These are phyloP conservation scores for Pouteria glomerata DNA, from an alignment of 148 eudicot genomes.

Conservation along the genomic window DNA sequence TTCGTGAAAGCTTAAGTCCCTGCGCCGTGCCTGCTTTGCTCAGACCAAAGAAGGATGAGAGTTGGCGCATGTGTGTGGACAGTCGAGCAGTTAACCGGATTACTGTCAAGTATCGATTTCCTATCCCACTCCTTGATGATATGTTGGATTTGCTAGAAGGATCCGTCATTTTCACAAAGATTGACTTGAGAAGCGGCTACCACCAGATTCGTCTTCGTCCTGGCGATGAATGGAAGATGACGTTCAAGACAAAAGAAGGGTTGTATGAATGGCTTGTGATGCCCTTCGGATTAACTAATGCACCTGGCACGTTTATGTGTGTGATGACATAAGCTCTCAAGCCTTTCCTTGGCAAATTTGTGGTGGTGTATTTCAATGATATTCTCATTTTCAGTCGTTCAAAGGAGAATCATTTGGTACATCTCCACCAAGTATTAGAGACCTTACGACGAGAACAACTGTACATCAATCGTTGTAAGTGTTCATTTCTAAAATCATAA, in stretches of 20 bases:
- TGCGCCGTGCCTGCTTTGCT: not conserved
- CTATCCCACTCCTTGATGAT: not conserved
- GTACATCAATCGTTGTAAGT: no score
- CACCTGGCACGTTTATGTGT: not conserved
- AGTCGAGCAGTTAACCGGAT: not conserved
- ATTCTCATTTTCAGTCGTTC: no score
- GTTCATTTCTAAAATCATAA: no score
- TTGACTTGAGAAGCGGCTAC: not conserved
- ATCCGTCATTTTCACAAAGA: not conserved
- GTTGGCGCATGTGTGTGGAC: not conserved
- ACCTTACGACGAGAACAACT: no score
- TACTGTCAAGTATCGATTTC: not conserved
- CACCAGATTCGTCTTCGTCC: not conserved
- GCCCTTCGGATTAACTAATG: not conserved
- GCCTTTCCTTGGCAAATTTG: not conserved
- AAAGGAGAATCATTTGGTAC: no score
- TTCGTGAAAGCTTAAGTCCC: not conserved
- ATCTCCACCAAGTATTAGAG: no score
- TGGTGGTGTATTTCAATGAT: not conserved
- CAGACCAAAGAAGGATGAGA: not conserved
- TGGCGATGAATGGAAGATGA: not conserved
- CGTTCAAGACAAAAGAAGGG: not conserved
- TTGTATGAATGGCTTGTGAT: not conserved
- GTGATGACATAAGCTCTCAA: not conserved
- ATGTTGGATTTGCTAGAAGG: not conserved